Base-by-base conservation (phyloP, 805 yeast genomes). In the Starmerella powellii region DNA sequence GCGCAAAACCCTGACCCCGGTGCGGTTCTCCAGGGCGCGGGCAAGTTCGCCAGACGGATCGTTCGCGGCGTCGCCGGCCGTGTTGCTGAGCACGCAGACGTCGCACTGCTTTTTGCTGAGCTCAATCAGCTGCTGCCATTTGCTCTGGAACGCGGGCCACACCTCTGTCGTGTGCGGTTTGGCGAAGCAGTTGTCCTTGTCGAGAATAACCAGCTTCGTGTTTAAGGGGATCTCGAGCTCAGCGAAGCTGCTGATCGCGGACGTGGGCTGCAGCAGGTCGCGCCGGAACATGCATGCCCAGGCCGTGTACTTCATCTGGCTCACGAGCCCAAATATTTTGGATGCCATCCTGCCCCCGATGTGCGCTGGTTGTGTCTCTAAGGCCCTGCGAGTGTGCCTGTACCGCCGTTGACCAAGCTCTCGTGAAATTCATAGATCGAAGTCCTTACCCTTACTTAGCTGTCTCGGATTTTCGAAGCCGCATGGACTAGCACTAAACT, bases 111-210 rank as follows among this genome's bases (percentile, higher is more conserved):
- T 51, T 33, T 67, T 66, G 38, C 84, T 34, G 15, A 60, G n/a
- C 57, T 52, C 5, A 8, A 48, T 20, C 17, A 44, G 38, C 4
- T 35, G 35, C 18, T 37, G 31, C 85, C 91, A 85, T 33, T 66
- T 62, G 8, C 59, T 60, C 52, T 56, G 31, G 38, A 86, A 87
- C 2, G 64, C 81, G 0, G 82, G 85, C 82, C 84, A 86, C 1
- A 88, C 81, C 45, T 74, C 71, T 46, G 78, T 80, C 46, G 76
- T 81, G 42, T 83, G 81, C 28, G 87, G 87, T 45, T 73, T 71
- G 4, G 98, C 94, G 58, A 91, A 82, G 56, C 97, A 88, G 60
- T 91, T 91, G 62, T 91, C 98, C 59, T 91, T 91, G 57, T 91
- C 98, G 20, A 91, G 65, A 0, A 91, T 88, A 1, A 87, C 70